Percentiles rank a stretch among this genome's conserved stretches.
phyloP scores from a whole-genome alignment of 352 stramenopile species.

The Phytophthora macrochlamydospora region DNA sequence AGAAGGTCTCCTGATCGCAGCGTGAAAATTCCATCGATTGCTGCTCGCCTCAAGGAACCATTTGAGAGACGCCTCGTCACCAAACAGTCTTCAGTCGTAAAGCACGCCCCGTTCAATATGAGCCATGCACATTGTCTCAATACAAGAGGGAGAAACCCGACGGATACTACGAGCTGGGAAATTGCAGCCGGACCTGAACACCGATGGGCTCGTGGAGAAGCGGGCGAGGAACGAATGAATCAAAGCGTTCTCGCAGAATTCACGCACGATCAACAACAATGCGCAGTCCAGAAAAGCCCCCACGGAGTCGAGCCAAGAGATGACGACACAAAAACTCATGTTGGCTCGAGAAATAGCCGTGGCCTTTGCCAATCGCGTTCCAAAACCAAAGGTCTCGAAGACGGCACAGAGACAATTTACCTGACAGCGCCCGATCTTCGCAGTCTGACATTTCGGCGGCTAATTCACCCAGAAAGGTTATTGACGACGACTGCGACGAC shows the following conservation, averaged over 20 bases:
- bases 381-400: conserved; percentile 53
- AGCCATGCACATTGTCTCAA: conserved; percentile 84
- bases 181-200: conserved; percentile 88
- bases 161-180: conserved; percentile 90
- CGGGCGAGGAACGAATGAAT: conserved; percentile 78
- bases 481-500: no score
- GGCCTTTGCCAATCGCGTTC: conserved; percentile 81
- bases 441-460: no score
- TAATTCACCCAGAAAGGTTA: no score
- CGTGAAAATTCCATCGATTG: conserved; percentile 9
- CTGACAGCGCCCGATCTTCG: no score
- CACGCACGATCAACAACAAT: conserved; percentile 78
- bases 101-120: conserved; percentile 73
- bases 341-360: conserved; percentile 75
- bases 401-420: background rate
- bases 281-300: conserved; percentile 37
- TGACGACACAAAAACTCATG: conserved; percentile 38
- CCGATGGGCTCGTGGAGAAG: conserved; percentile 80
- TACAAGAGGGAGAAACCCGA: conserved; percentile 88
- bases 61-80: conserved; percentile 57
- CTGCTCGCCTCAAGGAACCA: conserved; percentile 57
- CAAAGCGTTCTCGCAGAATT: conserved; percentile 85
- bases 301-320: conserved; percentile 11
- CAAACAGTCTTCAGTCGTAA: conserved; percentile 78
- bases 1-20: conserved; percentile 15